Base-by-base conservation (phyloP, 768 basidiomycete species). In the Suillus variegatus region DNA sequence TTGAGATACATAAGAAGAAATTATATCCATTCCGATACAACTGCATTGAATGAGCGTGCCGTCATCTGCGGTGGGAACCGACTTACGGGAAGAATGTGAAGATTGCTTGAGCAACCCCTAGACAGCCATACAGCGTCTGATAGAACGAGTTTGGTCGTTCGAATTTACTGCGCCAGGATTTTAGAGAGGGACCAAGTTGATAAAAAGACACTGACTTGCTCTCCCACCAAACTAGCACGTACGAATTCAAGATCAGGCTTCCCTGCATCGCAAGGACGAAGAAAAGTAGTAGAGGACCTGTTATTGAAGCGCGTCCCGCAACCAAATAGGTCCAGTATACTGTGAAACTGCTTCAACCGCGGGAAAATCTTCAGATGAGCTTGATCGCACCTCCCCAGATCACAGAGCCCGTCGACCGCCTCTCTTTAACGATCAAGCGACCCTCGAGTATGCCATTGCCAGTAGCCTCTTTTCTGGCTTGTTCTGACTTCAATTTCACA, bases 201-300 rank as follows among this genome's bases (percentile, higher is more conserved):
- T 41, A 47, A 61, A 49, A 47, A 28, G 32, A 76, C 8, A 20
- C 82, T 62, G 57, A 87, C 85, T 88, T 82, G 58, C 77, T 81
- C 72, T 90, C 83, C 90, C 90, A 90, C 85, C 87, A 91, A 18
- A 90, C 85, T 18, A 92, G 78, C 60, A 86, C 87, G 66, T 91
- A 90, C 62, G 85, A 84, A 68, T 86, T 89, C 69, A 88, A 73
- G 60, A 90, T 82, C 69, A 85, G 83, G 63, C 82, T 84, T 35
- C 77, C 83, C 77, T 88, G 89, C 87, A 89, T 88, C 38, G 87
- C 67, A 9, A 85, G 13, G 36, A 85, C 80, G 43, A 81, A 80
- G 1, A 86, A 47, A 3, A 88, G 9, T 16, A 88, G 76, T n/a
- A 86, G 66, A 0, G 88, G 87, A 0, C 81, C 70, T 0, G 84